Conservation (phyloP, 2,329 filamentous ascomycete species). For the Epicoccum sorghinum region DNA sequence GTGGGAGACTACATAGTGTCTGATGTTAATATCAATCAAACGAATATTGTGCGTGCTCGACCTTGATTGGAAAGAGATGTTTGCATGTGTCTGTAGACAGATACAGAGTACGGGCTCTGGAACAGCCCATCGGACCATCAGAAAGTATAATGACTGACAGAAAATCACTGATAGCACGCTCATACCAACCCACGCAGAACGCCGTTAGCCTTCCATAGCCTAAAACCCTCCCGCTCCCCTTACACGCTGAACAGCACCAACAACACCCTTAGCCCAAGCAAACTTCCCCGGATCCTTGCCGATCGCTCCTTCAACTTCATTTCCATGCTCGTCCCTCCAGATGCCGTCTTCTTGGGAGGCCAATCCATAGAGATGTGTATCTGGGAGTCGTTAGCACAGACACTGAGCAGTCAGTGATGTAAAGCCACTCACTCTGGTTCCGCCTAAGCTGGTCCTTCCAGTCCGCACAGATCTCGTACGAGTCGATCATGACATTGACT, state of each 20-base stretch:
- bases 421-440: slow-evolving; percentile 60
- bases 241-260: slow-evolving; percentile 64
- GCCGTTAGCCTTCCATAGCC: no score
- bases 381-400: slow-evolving; percentile 4
- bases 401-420: background rate
- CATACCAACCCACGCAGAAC: no score
- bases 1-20: no score
- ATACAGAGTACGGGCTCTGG: no score
- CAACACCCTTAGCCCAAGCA: slow-evolving; percentile 63
- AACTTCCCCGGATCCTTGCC: slow-evolving; percentile 60
- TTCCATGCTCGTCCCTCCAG: slow-evolving; percentile 61
- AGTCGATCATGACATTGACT: slow-evolving; percentile 77
- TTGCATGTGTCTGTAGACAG: no score
- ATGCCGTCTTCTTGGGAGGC: slow-evolving; percentile 63
- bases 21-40: background rate
- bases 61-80: no score
- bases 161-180: no score
- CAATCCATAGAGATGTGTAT: slow-evolving; percentile 65
- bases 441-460: slow-evolving; percentile 68
- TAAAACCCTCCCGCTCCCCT: slow-evolving; percentile 64
- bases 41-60: no score
- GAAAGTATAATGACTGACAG: no score
- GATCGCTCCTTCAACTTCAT: slow-evolving; percentile 50
- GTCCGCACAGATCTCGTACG: slow-evolving; percentile 61
- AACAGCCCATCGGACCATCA: no score